Evolutionary conservation across 139 green algal species (phyloP).

Genomic region (Coccomyxa sp.): DNA sequence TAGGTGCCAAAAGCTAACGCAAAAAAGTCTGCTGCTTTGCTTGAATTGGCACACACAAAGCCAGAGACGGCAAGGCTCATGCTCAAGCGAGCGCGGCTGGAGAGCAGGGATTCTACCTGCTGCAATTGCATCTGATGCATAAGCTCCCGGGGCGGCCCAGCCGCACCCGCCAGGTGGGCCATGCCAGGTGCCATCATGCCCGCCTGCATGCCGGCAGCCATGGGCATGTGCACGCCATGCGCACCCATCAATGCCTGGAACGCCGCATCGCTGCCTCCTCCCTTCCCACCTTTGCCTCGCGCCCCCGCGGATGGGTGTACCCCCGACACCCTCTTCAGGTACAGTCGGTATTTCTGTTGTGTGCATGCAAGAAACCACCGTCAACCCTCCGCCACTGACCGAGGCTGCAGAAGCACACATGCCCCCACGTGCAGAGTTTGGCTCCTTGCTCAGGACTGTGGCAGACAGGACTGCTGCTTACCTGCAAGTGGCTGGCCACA

Average conservation of each 20-base stretch:
- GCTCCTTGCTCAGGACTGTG: neutral
- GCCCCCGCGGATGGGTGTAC: neutral
- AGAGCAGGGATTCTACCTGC: neutral
- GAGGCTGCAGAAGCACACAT: neutral
- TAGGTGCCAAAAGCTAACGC: no score
- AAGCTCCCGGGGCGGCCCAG: neutral
- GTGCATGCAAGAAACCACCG: neutral
- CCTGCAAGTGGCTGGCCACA: conserved; percentile 87
- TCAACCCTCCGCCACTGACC: neutral
- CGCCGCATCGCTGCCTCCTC: neutral
- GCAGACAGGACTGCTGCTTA: neutral
- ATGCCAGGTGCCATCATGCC: neutral
- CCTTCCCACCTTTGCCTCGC: conserved; percentile 4
- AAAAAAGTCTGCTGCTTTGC: no score
- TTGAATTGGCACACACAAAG: no score
- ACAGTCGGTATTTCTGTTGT: conserved; percentile 91
- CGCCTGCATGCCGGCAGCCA: neutral
- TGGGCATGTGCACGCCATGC: neutral
- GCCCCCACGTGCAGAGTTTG: neutral
- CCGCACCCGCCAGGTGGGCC: neutral
- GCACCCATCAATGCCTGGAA: neutral
- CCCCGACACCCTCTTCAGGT: conserved; percentile 78
- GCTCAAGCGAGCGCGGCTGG: no score
- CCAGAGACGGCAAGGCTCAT: no score
- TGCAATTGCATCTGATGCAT: neutral